phyloP scores from a whole-genome alignment of 345 rosid species.

The Isatis tinctoria region DNA sequence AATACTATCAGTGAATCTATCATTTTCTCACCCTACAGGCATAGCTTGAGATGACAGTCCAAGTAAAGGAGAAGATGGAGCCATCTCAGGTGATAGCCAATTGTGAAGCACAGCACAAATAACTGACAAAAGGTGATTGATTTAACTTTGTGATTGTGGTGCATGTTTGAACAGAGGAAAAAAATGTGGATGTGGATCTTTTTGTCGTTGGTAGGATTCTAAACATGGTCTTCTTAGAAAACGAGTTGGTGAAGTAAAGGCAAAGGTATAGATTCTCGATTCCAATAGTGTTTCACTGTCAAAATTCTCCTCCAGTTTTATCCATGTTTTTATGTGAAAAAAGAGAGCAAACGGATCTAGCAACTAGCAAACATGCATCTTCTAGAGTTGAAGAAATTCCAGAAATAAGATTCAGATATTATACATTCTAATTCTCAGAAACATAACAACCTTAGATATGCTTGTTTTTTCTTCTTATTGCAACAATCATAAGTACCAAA shows the following conservation, averaged over 20 bases:
- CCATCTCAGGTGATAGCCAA: slow-evolving; percentile 26
- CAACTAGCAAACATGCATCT: no score
- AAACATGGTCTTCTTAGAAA: slow-evolving; percentile 32
- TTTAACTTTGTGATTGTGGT: not conserved
- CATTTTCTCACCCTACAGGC: slow-evolving; percentile 5
- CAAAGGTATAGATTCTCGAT: slow-evolving; percentile 15
- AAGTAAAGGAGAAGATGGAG: slow-evolving; percentile 13
- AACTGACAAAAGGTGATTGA: slow-evolving; percentile 30
- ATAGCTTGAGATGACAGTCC: slow-evolving; percentile 28
- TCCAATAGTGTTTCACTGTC: not conserved
- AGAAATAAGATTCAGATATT: no score
- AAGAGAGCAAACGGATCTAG: no score
- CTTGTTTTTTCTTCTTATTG: no score
- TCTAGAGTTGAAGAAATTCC: no score
- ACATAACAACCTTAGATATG: no score
- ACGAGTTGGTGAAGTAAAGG: slow-evolving; percentile 25
- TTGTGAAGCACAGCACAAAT: slow-evolving; percentile 33
- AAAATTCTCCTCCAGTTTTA: no score
- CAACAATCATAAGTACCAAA: no score
- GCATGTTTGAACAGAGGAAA: not conserved
- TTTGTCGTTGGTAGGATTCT: slow-evolving; percentile 24
- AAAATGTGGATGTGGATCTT: no score
- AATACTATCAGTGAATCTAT: slow-evolving; percentile 18
- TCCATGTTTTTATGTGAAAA: no score
- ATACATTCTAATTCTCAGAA: no score